Conservation (phyloP, 140 eudicot genomes). For the Oenanthe javanica region DNA sequence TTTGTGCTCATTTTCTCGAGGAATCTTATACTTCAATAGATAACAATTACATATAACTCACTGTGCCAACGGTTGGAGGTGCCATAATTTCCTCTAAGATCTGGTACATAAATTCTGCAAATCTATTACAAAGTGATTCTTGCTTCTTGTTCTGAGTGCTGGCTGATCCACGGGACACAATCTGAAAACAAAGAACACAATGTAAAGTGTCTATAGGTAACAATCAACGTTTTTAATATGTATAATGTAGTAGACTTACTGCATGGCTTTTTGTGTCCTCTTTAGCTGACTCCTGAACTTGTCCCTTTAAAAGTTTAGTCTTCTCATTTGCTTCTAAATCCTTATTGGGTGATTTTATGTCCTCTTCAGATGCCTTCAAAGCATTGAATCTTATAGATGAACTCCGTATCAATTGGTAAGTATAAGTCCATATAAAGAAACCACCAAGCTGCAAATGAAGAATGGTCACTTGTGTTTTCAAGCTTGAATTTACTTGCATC, state of each 20-base stretch:
- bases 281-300: slow-evolving; percentile 23
- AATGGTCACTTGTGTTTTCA: not conserved
- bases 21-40: not conserved
- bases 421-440: slow-evolving; percentile 75
- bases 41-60: slow-evolving; percentile 19
- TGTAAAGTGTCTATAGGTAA: not conserved
- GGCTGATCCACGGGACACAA: slow-evolving; percentile 25
- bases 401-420: slow-evolving; percentile 55
- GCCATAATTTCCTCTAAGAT: slow-evolving; percentile 59
- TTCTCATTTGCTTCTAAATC: slow-evolving; percentile 54
- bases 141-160: slow-evolving; percentile 16
- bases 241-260: slow-evolving; percentile 24
- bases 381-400: slow-evolving; percentile 37
- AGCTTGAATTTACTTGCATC: not conserved
- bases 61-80: slow-evolving; percentile 86
- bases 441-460: slow-evolving; percentile 53
- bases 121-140: slow-evolving; percentile 16
- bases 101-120: slow-evolving; percentile 24
- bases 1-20: not conserved
- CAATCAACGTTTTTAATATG: not conserved
- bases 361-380: slow-evolving; percentile 26
- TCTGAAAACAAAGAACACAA: slow-evolving; percentile 11
- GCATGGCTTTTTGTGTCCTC: slow-evolving; percentile 26
- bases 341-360: slow-evolving; percentile 38
- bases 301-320: slow-evolving; percentile 41